phyloP scores from a whole-genome alignment of 345 rosid species.

The Eutrema heterophyllum region DNA sequence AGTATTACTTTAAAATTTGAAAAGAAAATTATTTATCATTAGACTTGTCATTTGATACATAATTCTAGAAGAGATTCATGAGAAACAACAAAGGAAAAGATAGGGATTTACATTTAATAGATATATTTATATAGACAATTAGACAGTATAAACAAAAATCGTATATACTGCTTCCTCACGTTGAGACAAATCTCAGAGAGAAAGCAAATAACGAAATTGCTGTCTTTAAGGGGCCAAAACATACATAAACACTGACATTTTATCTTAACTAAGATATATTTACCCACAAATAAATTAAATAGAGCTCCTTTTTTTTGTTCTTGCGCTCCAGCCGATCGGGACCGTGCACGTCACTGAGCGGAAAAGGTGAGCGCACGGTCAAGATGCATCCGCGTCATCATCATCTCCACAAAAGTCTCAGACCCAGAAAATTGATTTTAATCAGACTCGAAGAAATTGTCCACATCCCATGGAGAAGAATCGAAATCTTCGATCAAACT shows the following conservation, averaged over 20 bases:
- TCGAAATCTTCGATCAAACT: conserved; percentile 45
- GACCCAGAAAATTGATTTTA: neutral
- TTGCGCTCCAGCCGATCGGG: neutral
- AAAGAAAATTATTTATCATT: neutral
- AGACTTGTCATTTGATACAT: neutral
- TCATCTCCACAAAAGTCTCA: neutral
- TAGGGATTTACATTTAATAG: neutral
- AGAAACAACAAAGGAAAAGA: neutral
- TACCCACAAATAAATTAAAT: conserved; percentile 11
- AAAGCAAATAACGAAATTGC: conserved; percentile 9
- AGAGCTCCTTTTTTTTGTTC: neutral
- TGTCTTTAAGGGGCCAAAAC: neutral
- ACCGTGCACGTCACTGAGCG: conserved; percentile 9
- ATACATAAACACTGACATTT: conserved; percentile 4
- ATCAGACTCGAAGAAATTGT: conserved; percentile 37
- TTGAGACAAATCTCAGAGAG: conserved; percentile 3
- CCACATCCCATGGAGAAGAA: conserved; percentile 62
- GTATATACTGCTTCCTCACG: neutral
- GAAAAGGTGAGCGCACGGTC: neutral
- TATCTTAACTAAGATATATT: neutral
- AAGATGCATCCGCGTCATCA: conserved; percentile 19
- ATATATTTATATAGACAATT: neutral
- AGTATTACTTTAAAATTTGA: neutral
- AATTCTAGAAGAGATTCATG: neutral
- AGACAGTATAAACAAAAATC: neutral